These are phyloP conservation scores for Plasmodium blacklocki DNA, from an alignment of 169 alveolate species.

Conservation along the genomic window DNA sequence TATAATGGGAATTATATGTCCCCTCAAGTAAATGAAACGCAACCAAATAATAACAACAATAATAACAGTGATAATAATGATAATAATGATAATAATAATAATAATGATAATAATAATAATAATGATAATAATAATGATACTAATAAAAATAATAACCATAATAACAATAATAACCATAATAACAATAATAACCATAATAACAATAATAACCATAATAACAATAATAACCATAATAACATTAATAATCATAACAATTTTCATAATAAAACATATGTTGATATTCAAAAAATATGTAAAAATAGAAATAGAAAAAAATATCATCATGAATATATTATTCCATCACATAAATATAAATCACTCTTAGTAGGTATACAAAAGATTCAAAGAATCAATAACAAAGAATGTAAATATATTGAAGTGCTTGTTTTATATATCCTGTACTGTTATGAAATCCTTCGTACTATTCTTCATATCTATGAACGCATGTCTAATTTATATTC, in stretches of 20 bases:
- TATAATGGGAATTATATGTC: background rate
- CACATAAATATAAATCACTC: constrained; percentile 16
- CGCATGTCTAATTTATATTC: constrained; percentile 38
- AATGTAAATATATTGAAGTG: constrained; percentile 24
- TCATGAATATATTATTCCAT: background rate
- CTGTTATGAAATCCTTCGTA: constrained; percentile 20
- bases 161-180: background rate
- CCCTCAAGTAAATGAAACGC: background rate
- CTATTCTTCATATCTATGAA: constrained; percentile 27
- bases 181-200: no score
- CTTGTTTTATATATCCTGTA: constrained; percentile 21
- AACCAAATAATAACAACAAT: background rate
- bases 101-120: background rate
- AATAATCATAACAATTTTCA: no score
- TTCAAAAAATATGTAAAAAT: constrained; percentile 15
- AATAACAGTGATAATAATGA: background rate
- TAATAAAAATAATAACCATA: background rate
- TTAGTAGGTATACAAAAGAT: constrained; percentile 50
- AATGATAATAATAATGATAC: background rate
- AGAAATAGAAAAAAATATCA: background rate
- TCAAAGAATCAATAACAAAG: constrained; percentile 10
- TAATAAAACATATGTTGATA: no score
- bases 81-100: background rate
- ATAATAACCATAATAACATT: no score
- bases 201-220: no score